phyloP scores from a whole-genome alignment of 495 filamentous ascomycete species.

The Bryoglossum gracile region DNA sequence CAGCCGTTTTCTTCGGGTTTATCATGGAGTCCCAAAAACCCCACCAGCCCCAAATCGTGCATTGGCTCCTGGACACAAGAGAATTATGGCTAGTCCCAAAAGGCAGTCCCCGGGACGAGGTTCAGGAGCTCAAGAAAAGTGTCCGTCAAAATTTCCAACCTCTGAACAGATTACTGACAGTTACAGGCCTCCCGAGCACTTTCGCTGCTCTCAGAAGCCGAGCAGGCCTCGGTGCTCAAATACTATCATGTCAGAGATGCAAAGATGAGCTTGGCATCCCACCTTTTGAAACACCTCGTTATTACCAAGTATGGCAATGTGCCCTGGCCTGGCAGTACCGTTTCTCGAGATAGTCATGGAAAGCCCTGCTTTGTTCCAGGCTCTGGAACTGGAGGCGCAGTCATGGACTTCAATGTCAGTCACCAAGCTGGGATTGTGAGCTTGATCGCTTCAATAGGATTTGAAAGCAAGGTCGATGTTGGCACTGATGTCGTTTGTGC shows the following conservation, averaged over 20 bases:
- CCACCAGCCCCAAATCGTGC: slow-evolving; percentile 19
- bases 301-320: slow-evolving; percentile 54
- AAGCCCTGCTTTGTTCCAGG: slow-evolving; percentile 52
- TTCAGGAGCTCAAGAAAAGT: slow-evolving; percentile 16
- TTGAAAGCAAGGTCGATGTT: slow-evolving; percentile 30
- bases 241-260: slow-evolving; percentile 60
- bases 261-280: slow-evolving; percentile 63
- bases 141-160: slow-evolving; percentile 8
- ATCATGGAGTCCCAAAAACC: no score
- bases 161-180: not conserved
- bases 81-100: slow-evolving; percentile 22
- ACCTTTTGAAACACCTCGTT: slow-evolving; percentile 71
- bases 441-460: slow-evolving; percentile 39
- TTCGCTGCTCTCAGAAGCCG: slow-evolving; percentile 43
- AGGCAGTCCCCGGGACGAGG: slow-evolving; percentile 13
- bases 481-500: slow-evolving; percentile 72
- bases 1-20: no score
- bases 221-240: slow-evolving; percentile 41
- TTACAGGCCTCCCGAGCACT: slow-evolving; percentile 48
- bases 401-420: slow-evolving; percentile 75
- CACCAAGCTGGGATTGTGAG: slow-evolving; percentile 79
- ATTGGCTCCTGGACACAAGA: slow-evolving; percentile 26
- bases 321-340: slow-evolving; percentile 56
- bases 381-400: slow-evolving; percentile 3
- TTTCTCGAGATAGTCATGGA: slow-evolving; percentile 52